Evolutionary conservation across 345 rosid species (phyloP).

Genomic region (Lumnitzera littorea): DNA sequence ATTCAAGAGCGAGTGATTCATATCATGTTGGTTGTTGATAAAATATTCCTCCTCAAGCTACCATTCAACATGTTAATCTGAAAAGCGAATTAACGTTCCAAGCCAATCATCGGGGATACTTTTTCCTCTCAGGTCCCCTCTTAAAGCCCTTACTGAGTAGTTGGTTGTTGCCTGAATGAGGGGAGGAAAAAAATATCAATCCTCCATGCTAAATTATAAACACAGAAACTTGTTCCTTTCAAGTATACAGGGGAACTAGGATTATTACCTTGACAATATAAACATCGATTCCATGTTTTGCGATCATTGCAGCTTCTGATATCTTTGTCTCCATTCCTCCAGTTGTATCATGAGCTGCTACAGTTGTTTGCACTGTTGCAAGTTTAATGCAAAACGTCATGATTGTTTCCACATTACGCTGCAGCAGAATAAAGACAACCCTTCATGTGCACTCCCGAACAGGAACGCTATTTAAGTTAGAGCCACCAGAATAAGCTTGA

Average conservation of each 20-base stretch:
- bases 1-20: too few species aligned
- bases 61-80: not conserved
- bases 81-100: slow-evolving; percentile 46
- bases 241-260: too few species aligned
- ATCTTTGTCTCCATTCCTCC: slow-evolving; percentile 94
- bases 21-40: not conserved
- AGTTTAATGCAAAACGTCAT: not conserved
- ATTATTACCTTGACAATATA: slow-evolving; percentile 69
- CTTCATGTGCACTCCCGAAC: not conserved
- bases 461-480: not conserved
- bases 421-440: too few species aligned
- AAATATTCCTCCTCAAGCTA: too few species aligned
- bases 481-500: too few species aligned
- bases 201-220: not conserved
- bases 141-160: slow-evolving; percentile 55
- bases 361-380: slow-evolving; percentile 63
- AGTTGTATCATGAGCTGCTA: slow-evolving; percentile 87
- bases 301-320: slow-evolving; percentile 85
- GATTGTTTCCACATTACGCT: too few species aligned
- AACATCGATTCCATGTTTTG: slow-evolving; percentile 80
- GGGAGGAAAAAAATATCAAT: not conserved
- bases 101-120: slow-evolving; percentile 63
- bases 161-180: too few species aligned
- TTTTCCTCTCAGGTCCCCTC: slow-evolving; percentile 39
- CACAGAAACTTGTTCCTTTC: not conserved